These are phyloP conservation scores for Zygosaccharomyces sapae DNA, from an alignment of 1,139 yeast genomes.

Conservation along the genomic window DNA sequence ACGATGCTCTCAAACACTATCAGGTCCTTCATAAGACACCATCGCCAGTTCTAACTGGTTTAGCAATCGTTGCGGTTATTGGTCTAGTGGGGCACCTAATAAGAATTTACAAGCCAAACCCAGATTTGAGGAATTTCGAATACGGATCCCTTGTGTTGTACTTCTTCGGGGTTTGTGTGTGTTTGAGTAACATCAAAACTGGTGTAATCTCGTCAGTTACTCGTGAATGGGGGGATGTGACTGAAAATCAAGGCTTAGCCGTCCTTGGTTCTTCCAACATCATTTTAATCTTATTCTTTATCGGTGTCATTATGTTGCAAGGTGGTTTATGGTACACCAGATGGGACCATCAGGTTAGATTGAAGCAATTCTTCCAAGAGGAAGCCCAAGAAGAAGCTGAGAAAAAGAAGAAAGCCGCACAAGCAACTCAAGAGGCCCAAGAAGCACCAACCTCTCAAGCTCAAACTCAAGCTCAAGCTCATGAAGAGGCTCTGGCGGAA, in stretches of 20 bases:
- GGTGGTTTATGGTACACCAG: constrained; percentile 88
- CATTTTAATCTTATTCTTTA: constrained; percentile 63
- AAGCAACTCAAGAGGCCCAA: constrained; percentile 2
- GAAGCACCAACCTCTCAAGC: not conserved
- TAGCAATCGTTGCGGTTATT: constrained; percentile 41
- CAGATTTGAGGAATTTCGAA: constrained; percentile 81
- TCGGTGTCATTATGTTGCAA: constrained; percentile 80
- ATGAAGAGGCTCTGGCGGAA: constrained; percentile 6
- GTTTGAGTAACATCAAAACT: constrained; percentile 78
- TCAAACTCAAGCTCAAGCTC: not conserved
- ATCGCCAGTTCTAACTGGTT: constrained; percentile 54
- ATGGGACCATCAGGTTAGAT: constrained; percentile 61
- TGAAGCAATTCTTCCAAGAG: constrained; percentile 45
- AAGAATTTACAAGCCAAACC: constrained; percentile 80
- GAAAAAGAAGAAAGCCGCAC: constrained; percentile 5
- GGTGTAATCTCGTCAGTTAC: constrained; percentile 68
- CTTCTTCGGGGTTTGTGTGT: constrained; percentile 69
- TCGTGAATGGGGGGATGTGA: constrained; percentile 88
- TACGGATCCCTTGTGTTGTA: constrained; percentile 75
- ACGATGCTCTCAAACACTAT: constrained; percentile 66
- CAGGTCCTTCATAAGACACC: constrained; percentile 52
- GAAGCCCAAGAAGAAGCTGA: constrained; percentile 37
- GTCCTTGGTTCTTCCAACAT: constrained; percentile 89
- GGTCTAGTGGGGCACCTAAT: constrained; percentile 72
- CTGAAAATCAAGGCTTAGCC: constrained; percentile 76